Percentiles rank a stretch among this genome's conserved stretches.
These are phyloP conservation scores for Paramecium sexaurelia DNA, from an alignment of 73 alveolate species.

Conservation along the genomic window DNA sequence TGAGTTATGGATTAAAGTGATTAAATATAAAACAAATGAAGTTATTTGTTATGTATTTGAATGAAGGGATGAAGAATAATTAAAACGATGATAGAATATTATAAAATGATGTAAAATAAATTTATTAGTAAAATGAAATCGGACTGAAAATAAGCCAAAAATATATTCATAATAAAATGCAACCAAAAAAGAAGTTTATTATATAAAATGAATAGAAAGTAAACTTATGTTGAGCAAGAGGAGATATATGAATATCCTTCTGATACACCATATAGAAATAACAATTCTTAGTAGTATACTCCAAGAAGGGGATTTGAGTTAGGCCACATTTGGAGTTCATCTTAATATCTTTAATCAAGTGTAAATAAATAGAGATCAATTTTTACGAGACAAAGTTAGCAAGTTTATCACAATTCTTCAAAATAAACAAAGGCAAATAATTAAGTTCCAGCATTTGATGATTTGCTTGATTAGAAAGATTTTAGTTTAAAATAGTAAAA, in stretches of 20 bases:
- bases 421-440: not conserved
- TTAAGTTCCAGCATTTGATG: slow-evolving; percentile 14
- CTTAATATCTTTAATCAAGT: not conserved
- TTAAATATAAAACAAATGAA: too few relatives aligned
- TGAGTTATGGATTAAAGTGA: too few relatives aligned
- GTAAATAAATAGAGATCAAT: not conserved
- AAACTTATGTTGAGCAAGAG: not conserved
- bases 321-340: not conserved
- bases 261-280: not conserved
- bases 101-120: not conserved
- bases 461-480: not conserved
- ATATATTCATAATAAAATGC: not conserved
- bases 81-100: not conserved
- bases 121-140: not conserved
- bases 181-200: not conserved
- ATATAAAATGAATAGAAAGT: not conserved
- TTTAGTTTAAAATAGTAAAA: not conserved
- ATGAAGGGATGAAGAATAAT: too few relatives aligned
- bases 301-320: not conserved
- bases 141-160: not conserved
- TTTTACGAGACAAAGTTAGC: not conserved
- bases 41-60: too few relatives aligned
- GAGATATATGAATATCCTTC: not conserved
- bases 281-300: not conserved
- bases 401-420: not conserved